A percentile compares a stretch with the other conserved stretches of the same genome.
Conservation (phyloP, 1,284 basidiomycete species). For the Malassezia obtusa region DNA sequence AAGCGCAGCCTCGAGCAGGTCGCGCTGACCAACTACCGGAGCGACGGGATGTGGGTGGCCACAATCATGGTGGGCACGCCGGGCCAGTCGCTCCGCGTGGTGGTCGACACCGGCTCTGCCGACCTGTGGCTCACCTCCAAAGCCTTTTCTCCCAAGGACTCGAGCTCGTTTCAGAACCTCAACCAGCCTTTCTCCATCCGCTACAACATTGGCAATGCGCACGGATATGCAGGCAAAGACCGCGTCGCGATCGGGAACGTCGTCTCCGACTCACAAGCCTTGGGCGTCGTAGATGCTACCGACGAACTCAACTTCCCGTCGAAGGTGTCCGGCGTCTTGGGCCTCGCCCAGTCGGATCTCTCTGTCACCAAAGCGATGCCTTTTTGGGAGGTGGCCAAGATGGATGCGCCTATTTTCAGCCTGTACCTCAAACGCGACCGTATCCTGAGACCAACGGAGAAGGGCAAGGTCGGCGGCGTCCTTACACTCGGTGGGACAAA, state of each 20-base stretch:
- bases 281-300: constrained; percentile 45
- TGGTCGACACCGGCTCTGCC: constrained; percentile 64
- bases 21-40: background rate
- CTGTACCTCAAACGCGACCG: background rate
- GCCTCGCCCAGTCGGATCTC: constrained; percentile 46
- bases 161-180: constrained; percentile 26
- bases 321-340: constrained; percentile 50
- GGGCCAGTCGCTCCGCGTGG: constrained; percentile 50
- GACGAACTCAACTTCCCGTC: constrained; percentile 38
- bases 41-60: background rate
- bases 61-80: constrained; percentile 49
- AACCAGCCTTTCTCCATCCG: constrained; percentile 58
- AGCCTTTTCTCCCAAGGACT: constrained; percentile 33
- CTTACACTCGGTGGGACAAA: constrained; percentile 38
- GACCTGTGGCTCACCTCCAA: constrained; percentile 62
- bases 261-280: constrained; percentile 41
- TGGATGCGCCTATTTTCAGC: background rate
- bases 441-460: background rate
- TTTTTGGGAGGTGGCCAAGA: constrained; percentile 56
- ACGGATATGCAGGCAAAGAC: constrained; percentile 62
- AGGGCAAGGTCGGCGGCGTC: constrained; percentile 19
- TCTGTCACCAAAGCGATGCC: constrained; percentile 52
- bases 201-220: constrained; percentile 70
- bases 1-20: background rate
- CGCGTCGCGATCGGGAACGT: constrained; percentile 46